phyloP scores from a whole-genome alignment of 257 asterid genomes.

The Vinca minor region DNA sequence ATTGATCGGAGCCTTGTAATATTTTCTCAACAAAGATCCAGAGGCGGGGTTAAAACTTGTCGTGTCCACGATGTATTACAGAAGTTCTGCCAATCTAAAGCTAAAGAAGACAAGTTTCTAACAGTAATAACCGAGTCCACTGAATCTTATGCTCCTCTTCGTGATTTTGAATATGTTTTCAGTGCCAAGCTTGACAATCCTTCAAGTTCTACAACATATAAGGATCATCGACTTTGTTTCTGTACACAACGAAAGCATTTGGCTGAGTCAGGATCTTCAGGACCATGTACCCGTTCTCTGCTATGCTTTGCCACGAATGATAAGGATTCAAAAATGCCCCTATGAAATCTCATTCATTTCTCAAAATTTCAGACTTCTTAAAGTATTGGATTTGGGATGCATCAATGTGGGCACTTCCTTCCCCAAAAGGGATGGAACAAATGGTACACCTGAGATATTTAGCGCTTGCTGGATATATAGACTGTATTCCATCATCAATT shows the following conservation, averaged over 20 bases:
- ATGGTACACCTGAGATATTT: neutral
- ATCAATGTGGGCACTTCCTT: neutral
- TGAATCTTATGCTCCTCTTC: neutral
- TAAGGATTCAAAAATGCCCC: neutral
- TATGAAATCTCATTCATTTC: neutral
- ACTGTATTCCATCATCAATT: neutral
- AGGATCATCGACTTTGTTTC: neutral
- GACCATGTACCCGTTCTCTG: neutral
- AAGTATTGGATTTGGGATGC: neutral
- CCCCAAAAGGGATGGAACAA: neutral
- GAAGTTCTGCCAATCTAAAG: neutral
- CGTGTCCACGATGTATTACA: conserved; percentile 14
- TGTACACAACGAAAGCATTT: neutral
- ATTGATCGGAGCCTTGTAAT: neutral
- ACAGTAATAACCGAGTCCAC: neutral
- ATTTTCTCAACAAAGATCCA: neutral
- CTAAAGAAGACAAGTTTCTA: conserved; percentile 1
- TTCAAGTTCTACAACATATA: neutral
- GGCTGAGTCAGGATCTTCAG: neutral
- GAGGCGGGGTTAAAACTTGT: conserved; percentile 10
- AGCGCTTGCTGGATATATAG: neutral
- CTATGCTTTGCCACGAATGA: neutral
- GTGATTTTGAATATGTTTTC: neutral
- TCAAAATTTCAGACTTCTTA: neutral
- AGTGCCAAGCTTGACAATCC: neutral